Evolutionary conservation across 2,329 filamentous ascomycete species (phyloP).

Genomic region (Alternaria sp.): DNA sequence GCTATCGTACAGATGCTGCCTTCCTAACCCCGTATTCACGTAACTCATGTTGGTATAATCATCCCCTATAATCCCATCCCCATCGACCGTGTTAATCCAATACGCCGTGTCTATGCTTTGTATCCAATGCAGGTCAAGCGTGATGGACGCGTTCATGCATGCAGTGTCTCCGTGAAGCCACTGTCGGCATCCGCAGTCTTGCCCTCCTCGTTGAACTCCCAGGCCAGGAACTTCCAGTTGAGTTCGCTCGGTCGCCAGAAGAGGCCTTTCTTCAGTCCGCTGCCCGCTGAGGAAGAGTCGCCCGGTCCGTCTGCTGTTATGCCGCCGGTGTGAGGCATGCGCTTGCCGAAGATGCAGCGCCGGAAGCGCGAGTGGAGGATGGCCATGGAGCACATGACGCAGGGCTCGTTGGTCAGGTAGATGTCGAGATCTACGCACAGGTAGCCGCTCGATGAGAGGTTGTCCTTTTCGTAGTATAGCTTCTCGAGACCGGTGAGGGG

Average conservation of each 20-base stretch:
- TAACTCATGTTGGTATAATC: not conserved
- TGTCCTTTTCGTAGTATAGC: conserved; percentile 63
- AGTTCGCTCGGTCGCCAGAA: conserved; percentile 74
- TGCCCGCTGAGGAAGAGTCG: conserved; percentile 13
- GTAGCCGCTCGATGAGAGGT: conserved; percentile 80
- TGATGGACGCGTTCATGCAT: conserved; percentile 27
- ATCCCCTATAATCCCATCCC: conserved; percentile 2
- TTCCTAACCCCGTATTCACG: not conserved
- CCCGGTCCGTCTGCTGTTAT: conserved; percentile 71
- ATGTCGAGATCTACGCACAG: conserved; percentile 93
- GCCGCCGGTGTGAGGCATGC: conserved; percentile 82
- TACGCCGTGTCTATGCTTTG: conserved; percentile 28
- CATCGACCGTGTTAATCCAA: conserved; percentile 22
- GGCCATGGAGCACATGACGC: conserved; percentile 96
- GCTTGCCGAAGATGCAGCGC: conserved; percentile 77
- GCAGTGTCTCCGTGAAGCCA: conserved; percentile 34
- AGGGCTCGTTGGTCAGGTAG: conserved; percentile 94
- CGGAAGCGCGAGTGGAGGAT: conserved; percentile 93
- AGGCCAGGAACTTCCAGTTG: conserved; percentile 84
- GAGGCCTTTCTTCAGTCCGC: conserved; percentile 61
- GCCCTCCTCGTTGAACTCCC: conserved; percentile 66
- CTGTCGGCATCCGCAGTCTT: conserved; percentile 9
- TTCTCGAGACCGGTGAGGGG: conserved; percentile 73
- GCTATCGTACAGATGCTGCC: not conserved
- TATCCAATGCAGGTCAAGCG: conserved; percentile 29